Conservation (phyloP, 1,284 basidiomycete species). For the Cutaneotrichosporon dermatis region DNA sequence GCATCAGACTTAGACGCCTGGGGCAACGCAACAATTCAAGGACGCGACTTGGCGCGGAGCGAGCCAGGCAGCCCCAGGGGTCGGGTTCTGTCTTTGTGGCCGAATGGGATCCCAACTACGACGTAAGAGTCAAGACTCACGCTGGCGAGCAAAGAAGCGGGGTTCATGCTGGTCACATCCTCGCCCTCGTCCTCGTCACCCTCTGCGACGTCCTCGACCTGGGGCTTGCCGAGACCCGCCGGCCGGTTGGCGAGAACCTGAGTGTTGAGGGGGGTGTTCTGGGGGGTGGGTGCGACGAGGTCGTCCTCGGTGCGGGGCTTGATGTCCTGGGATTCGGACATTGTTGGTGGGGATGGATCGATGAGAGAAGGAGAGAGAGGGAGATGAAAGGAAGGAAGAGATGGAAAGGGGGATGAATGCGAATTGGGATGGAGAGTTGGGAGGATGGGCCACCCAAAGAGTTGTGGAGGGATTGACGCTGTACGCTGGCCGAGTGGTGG, state of each 20-base stretch:
- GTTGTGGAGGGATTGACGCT: neutral
- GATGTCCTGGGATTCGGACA: constrained; percentile 44
- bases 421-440: too few relatives aligned
- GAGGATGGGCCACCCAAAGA: neutral
- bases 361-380: constrained; percentile 2
- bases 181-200: constrained; percentile 49
- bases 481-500: too few relatives aligned
- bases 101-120: too few relatives aligned
- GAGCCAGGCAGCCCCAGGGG: too few relatives aligned
- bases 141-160: constrained; percentile 46
- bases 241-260: constrained; percentile 61
- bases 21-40: too few relatives aligned
- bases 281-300: constrained; percentile 64
- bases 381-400: neutral
- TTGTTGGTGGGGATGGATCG: constrained; percentile 5
- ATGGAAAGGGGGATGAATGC: neutral
- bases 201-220: constrained; percentile 64
- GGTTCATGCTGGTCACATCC: constrained; percentile 51
- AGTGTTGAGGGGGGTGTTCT: constrained; percentile 71
- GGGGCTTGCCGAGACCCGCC: constrained; percentile 61
- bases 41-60: too few relatives aligned
- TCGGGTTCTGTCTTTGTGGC: too few relatives aligned
- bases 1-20: too few relatives aligned
- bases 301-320: constrained; percentile 31
- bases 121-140: constrained; percentile 30